Percentiles rank a stretch among this genome's conserved stretches.
phyloP scores from a whole-genome alignment of 441 rosid species.

The Pelargonium myrrhifolium region DNA sequence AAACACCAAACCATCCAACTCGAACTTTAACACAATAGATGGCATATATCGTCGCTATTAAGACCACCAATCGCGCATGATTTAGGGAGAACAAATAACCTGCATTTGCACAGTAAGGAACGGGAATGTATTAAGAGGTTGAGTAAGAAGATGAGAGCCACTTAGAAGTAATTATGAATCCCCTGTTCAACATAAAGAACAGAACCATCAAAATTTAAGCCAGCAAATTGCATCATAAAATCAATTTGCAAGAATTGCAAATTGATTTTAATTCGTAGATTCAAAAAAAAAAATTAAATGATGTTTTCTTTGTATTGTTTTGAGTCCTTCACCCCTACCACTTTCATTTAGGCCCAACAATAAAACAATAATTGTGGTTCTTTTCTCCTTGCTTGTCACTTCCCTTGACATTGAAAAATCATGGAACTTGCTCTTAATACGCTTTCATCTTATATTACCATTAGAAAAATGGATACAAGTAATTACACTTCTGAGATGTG shows the following conservation, averaged over 20 bases:
- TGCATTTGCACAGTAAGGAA: conserved; percentile 36
- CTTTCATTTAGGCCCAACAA: not conserved
- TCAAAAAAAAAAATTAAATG: too few species aligned
- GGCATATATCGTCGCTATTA: conserved; percentile 61
- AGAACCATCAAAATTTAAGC: not conserved
- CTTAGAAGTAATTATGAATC: not conserved
- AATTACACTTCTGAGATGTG: not conserved
- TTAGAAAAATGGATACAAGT: not conserved
- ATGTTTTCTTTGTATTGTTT: too few species aligned
- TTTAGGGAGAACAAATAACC: conserved; percentile 89
- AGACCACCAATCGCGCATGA: conserved; percentile 85
- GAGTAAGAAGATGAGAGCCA: conserved; percentile 3
- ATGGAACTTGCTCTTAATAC: not conserved
- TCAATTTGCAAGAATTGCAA: not conserved
- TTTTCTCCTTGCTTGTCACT: not conserved
- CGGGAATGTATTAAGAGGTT: not conserved
- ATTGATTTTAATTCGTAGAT: too few species aligned
- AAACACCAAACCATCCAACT: conserved; percentile 92
- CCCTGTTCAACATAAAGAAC: not conserved
- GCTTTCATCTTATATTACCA: not conserved
- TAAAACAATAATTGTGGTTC: not conserved
- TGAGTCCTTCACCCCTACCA: not conserved
- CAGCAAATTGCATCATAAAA: not conserved
- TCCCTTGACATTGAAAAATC: too few species aligned
- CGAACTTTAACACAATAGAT: conserved; percentile 80